Base-by-base conservation (phyloP, 1,284 basidiomycete species). In the Cryptococcus jaspeensis region DNA sequence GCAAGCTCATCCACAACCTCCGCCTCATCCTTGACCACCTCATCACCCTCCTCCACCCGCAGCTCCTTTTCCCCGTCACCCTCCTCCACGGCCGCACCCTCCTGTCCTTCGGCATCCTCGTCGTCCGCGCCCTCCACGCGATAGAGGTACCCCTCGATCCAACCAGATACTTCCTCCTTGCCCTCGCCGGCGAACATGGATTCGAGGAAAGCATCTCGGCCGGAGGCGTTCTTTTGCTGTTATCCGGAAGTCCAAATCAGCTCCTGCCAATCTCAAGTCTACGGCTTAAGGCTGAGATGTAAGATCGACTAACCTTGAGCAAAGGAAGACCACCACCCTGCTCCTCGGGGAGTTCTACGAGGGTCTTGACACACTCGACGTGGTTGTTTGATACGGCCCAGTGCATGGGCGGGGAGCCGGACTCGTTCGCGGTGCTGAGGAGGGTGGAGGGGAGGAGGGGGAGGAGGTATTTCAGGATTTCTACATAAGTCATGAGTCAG, bases 331-430 rank as follows among this genome's bases (percentile, higher is more conserved):
- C 76, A 28, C 76, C 76, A 9, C 76, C 75, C 43, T 67, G 53
- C 54, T 71, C 73, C 54, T 76, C 73, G 15, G 74, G 67, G 32
- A 71, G 50, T 22, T 76, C 69, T 9, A 92, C 84, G 36, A 94
- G 83, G n/a, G 80, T 80, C 72, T 88, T 81, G 1, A 85, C 83
- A 51, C 85, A 75, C 9, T 76, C 68, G 6, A 93, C 81, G 63
- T 93, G 90, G 15, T 83, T 81, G 75, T 94, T 94, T 41, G 92
- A 73, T 1, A 88, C 84, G 0, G 92, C 91, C 91, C 91, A 94
- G 72, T 94, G 92, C 11, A 94, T 78, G 5, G 92, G 81, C 1
- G 89, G 92, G 15, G 89, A 91, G 56, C 84, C 82, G 1, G 88
- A 82, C 43, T 76, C 75, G 70, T 93, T 94, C 56, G 82, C 82